Percentiles rank a stretch among this genome's conserved stretches.
Evolutionary conservation across 192 early-diverging fungal species (phyloP).

Genomic region (Jimgerdemannia lactiflua): DNA sequence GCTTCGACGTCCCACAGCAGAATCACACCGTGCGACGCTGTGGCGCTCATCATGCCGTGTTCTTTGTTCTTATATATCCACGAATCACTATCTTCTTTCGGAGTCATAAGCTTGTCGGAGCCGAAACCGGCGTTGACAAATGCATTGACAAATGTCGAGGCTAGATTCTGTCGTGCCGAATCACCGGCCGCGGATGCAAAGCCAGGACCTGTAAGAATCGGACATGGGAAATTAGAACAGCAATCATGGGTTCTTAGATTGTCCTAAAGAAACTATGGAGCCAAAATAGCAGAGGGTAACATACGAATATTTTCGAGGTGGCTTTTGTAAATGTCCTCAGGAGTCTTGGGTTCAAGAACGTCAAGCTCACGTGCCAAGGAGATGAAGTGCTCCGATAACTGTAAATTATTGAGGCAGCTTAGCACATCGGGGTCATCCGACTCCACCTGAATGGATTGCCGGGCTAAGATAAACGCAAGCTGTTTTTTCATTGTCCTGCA

Average conservation of each 20-base stretch:
- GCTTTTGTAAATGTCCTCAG: constrained; percentile 98
- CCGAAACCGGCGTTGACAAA: constrained; percentile 99
- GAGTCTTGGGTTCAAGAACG: constrained; percentile 92
- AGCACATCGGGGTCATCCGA: constrained; percentile 77
- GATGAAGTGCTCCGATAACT: constrained; percentile 85
- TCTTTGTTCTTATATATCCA: constrained; percentile 99
- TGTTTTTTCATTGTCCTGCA: constrained; percentile 84
- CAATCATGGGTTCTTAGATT: not conserved
- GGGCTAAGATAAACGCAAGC: constrained; percentile 89
- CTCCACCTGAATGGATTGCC: constrained; percentile 87
- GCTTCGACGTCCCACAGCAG: constrained; percentile 93
- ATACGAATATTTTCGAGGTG: constrained; percentile 89
- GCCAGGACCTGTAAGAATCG: constrained; percentile 47
- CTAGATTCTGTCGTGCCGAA: constrained; percentile 93
- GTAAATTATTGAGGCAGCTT: constrained; percentile 88
- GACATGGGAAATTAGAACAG: not conserved
- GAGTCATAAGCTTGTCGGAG: constrained; percentile 87
- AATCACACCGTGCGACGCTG: constrained; percentile 92
- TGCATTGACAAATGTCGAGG: constrained; percentile 98
- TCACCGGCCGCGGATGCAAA: constrained; percentile 67
- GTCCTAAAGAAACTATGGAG: not conserved
- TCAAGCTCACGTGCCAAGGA: constrained; percentile 90
- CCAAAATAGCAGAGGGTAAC: constrained; percentile 8
- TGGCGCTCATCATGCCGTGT: constrained; percentile 91
- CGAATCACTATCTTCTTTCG: constrained; percentile 62